Percentiles rank a stretch among this genome's conserved stretches.
phyloP scores from a whole-genome alignment of 2,329 filamentous ascomycete genomes.

The Exutisphaerella laricina region DNA sequence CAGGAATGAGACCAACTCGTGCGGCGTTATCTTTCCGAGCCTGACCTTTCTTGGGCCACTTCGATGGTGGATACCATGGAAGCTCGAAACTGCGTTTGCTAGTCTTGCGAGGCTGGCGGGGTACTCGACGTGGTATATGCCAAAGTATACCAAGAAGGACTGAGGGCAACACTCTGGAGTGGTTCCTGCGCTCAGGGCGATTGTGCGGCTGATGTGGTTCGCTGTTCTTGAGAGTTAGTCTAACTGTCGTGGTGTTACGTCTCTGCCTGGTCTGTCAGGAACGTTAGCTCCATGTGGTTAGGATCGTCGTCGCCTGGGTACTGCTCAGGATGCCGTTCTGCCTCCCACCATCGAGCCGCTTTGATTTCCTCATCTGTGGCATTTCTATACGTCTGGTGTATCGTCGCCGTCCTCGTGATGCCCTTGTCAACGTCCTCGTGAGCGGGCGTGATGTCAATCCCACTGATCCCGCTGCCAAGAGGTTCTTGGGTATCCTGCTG shows the following conservation, averaged over 20 bases:
- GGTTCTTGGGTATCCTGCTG: neutral
- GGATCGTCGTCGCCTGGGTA: conserved; percentile 3
- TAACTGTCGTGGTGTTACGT: neutral
- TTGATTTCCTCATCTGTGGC: neutral
- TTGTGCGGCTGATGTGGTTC: no score
- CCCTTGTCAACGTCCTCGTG: neutral
- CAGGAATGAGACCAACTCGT: conserved; percentile 8
- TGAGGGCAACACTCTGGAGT: neutral
- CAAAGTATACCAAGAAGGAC: conserved; percentile 2
- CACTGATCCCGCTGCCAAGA: neutral
- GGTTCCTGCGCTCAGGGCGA: neutral
- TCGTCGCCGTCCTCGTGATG: neutral
- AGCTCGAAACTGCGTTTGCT: conserved; percentile 2
- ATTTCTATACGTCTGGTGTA: neutral
- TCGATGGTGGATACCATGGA: conserved; percentile 14
- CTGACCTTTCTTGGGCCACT: conserved; percentile 4
- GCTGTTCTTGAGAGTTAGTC: no score
- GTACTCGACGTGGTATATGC: conserved; percentile 3
- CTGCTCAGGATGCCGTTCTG: neutral
- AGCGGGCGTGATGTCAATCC: neutral
- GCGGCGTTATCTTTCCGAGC: conserved; percentile 6
- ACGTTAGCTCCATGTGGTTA: conserved; percentile 1
- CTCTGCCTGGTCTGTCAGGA: neutral
- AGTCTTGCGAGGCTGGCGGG: neutral
- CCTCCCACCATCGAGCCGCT: neutral